A percentile compares a stretch with the other conserved stretches of the same genome.
Evolutionary conservation across 1,284 basidiomycete species (phyloP).

Genomic region (Sparassis latifolia): DNA sequence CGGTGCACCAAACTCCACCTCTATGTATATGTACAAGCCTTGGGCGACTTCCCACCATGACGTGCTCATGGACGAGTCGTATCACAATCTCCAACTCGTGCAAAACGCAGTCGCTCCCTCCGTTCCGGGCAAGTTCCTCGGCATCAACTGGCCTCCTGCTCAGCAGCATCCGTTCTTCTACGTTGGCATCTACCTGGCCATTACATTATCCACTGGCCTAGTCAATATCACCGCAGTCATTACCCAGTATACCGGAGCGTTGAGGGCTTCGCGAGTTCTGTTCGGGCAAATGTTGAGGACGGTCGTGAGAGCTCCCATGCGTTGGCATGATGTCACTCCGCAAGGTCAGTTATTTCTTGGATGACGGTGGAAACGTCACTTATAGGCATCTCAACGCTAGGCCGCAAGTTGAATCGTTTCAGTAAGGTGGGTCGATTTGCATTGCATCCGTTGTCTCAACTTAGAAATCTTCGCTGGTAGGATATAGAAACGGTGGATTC

Average conservation of each 20-base stretch:
- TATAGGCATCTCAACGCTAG: conserved; percentile 15
- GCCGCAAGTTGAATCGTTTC: conserved; percentile 62
- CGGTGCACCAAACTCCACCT: conserved; percentile 11
- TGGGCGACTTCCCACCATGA: conserved; percentile 28
- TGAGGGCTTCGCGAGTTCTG: conserved; percentile 53
- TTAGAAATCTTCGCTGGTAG: conserved; percentile 20
- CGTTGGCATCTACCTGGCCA: conserved; percentile 52
- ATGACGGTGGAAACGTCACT: too few relatives aligned
- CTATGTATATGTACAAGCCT: conserved; percentile 22
- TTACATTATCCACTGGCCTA: conserved; percentile 42
- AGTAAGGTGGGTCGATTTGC: conserved; percentile 38
- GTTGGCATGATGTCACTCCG: conserved; percentile 46
- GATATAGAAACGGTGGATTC: conserved; percentile 79
- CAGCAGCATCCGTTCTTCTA: conserved; percentile 57
- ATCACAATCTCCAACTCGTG: conserved; percentile 29
- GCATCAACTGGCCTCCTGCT: conserved; percentile 36
- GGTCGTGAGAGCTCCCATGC: conserved; percentile 60
- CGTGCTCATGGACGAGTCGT: conserved; percentile 32
- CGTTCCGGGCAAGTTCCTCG: conserved; percentile 22
- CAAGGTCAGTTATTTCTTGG: conserved; percentile 25
- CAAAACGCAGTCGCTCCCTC: conserved; percentile 17
- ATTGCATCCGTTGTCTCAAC: not conserved
- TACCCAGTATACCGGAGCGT: conserved; percentile 55
- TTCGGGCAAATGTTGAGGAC: conserved; percentile 49
- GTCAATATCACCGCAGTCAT: conserved; percentile 39